These are phyloP conservation scores for Triangularia setosa DNA, from an alignment of 2,329 filamentous ascomycete genomes.

Conservation along the genomic window DNA sequence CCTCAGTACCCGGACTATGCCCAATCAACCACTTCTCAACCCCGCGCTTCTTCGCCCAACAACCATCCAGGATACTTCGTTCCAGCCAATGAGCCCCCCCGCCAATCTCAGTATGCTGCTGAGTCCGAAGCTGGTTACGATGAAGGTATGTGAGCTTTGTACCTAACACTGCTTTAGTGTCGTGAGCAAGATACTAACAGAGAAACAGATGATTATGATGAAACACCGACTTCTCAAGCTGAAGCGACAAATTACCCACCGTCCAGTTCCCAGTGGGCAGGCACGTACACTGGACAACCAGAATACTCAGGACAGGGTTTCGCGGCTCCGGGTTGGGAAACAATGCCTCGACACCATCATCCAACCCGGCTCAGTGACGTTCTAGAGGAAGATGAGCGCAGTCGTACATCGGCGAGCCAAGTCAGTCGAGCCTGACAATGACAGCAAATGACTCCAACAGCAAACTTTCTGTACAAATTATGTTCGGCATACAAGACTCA, in stretches of 20 bases:
- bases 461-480: background rate
- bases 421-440: slow-evolving; percentile 43
- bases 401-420: slow-evolving; percentile 67
- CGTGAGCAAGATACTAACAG: slow-evolving; percentile 46
- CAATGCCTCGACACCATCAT: slow-evolving; percentile 76
- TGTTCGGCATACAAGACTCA: background rate
- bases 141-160: slow-evolving; percentile 63
- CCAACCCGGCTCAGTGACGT: slow-evolving; percentile 87
- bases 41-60: slow-evolving; percentile 20
- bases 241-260: slow-evolving; percentile 35
- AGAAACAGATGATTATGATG: slow-evolving; percentile 52
- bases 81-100: slow-evolving; percentile 38
- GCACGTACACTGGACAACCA: slow-evolving; percentile 38
- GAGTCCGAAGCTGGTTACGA: slow-evolving; percentile 61
- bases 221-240: slow-evolving; percentile 46
- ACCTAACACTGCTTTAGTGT: slow-evolving; percentile 43
- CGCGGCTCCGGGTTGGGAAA: slow-evolving; percentile 68
- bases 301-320: slow-evolving; percentile 68
- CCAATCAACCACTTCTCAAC: slow-evolving; percentile 22
- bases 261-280: slow-evolving; percentile 40
- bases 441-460: slow-evolving; percentile 3
- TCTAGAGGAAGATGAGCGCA: slow-evolving; percentile 76
- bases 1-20: slow-evolving; percentile 29
- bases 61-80: slow-evolving; percentile 41
- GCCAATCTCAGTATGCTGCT: slow-evolving; percentile 44